Conservation (phyloP, 1,139 yeast genomes). For the Debaryomycetaceae sp. region DNA sequence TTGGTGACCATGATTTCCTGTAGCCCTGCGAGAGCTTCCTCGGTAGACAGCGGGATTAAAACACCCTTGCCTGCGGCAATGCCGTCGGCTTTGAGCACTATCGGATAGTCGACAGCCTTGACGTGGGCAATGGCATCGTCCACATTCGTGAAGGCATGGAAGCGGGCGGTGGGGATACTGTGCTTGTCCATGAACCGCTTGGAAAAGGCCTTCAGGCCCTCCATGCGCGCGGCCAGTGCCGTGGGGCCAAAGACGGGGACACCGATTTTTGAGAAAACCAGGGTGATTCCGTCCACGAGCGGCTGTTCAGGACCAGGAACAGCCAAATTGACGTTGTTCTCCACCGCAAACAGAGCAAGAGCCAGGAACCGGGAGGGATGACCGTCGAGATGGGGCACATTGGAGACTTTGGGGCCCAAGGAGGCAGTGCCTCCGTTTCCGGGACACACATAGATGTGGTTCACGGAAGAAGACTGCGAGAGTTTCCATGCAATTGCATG, state of each 20-base stretch:
- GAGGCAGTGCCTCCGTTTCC: conserved; percentile 88
- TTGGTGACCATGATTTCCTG: conserved; percentile 83
- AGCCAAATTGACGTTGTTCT: conserved; percentile 59
- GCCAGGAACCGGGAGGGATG: conserved; percentile 49
- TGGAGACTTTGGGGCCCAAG: conserved; percentile 36
- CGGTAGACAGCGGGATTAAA: conserved; percentile 71
- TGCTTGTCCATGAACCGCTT: conserved; percentile 91
- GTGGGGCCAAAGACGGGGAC: conserved; percentile 96
- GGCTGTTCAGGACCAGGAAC: conserved; percentile 99
- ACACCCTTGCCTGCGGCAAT: conserved; percentile 99
- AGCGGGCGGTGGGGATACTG: conserved; percentile 87
- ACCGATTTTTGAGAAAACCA: conserved; percentile 64
- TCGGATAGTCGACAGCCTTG: conserved; percentile 52
- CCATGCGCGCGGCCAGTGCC: conserved; percentile 83
- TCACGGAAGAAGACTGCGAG: conserved; percentile 64
- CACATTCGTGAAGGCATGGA: conserved; percentile 67
- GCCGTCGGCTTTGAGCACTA: conserved; percentile 96
- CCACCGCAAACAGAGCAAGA: conserved; percentile 59
- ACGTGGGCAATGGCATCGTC: conserved; percentile 69
- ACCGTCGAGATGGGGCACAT: conserved; percentile 57
- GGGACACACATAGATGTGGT: conserved; percentile 80
- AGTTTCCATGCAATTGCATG: conserved; percentile 94
- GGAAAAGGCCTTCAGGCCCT: conserved; percentile 93
- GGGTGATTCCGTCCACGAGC: conserved; percentile 81
- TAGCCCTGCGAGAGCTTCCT: conserved; percentile 79